Conservation (phyloP, 2,329 filamentous ascomycete species). For the Colletotrichum higginsianum region DNA sequence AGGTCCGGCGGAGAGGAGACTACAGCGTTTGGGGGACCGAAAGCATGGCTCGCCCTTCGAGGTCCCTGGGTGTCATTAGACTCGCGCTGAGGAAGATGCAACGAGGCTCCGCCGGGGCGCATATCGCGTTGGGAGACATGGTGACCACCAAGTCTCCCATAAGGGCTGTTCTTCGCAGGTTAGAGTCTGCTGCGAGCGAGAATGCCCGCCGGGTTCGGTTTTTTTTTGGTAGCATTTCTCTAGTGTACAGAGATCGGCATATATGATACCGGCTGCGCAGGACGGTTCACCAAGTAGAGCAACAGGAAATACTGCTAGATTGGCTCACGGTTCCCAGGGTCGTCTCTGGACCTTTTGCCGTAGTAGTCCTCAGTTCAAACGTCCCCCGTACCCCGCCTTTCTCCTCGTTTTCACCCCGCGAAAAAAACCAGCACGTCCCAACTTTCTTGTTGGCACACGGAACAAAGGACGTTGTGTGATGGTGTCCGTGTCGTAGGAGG, state of each 20-base stretch:
- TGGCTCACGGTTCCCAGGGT: not conserved
- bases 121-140: not conserved
- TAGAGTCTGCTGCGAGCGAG: not conserved
- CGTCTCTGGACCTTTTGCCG: not conserved
- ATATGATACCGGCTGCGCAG: conserved; percentile 6
- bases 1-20: not conserved
- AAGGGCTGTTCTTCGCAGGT: not conserved
- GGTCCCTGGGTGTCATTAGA: not conserved
- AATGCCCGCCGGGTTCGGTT: too few relatives aligned
- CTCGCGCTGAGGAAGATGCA: not conserved
- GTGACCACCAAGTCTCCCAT: not conserved
- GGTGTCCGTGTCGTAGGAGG: not conserved
- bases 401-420: not conserved
- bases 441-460: conserved; percentile 2
- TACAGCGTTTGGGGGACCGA: not conserved
- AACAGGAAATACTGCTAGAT: not conserved
- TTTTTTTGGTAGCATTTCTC: not conserved
- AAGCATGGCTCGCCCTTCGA: not conserved
- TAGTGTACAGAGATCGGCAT: conserved; percentile 2
- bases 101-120: conserved; percentile 7
- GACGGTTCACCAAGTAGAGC: not conserved
- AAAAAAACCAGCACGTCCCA: conserved; percentile 9
- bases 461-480: conserved; percentile 11
- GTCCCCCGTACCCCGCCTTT: not conserved
- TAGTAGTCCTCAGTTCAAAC: not conserved